phyloP scores from a whole-genome alignment of 768 basidiomycete genomes.

The Lepiota venenata region DNA sequence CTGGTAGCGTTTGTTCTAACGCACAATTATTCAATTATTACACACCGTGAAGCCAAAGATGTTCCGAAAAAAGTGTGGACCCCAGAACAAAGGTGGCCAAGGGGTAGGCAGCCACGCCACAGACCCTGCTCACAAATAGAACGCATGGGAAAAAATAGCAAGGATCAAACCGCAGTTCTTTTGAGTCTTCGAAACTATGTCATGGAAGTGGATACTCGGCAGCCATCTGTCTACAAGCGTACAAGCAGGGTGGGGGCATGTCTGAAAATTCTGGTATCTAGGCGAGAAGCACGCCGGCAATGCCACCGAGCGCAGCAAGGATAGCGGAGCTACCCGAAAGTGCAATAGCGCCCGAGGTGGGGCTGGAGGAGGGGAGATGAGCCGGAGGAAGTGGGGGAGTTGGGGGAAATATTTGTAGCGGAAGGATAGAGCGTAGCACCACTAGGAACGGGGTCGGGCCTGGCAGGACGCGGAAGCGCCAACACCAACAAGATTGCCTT shows the following conservation, averaged over 20 bases:
- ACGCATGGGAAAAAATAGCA: background rate
- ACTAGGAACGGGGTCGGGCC: conserved; percentile 35
- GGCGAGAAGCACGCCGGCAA: conserved; percentile 8
- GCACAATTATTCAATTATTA: no score
- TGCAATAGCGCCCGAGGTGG: conserved; percentile 3
- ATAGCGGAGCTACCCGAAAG: background rate
- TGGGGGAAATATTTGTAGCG: conserved; percentile 13
- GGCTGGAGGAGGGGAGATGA: conserved; percentile 2
- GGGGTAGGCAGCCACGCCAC: no score
- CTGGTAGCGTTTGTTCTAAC: no score
- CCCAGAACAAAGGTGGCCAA: no score
- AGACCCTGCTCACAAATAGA: no score
- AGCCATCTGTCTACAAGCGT: no score
- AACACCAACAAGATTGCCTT: conserved; percentile 37
- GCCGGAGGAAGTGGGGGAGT: conserved; percentile 14
- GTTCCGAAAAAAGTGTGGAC: no score
- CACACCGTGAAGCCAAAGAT: no score
- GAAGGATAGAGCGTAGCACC: conserved; percentile 26
- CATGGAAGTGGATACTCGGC: no score
- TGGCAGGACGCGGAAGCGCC: conserved; percentile 47
- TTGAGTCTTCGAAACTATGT: no score
- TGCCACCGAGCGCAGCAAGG: background rate
- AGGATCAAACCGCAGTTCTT: background rate
- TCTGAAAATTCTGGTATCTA: background rate
- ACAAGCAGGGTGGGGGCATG: background rate